phyloP scores from a whole-genome alignment of 257 asterid species.

The Coffea canephora region DNA sequence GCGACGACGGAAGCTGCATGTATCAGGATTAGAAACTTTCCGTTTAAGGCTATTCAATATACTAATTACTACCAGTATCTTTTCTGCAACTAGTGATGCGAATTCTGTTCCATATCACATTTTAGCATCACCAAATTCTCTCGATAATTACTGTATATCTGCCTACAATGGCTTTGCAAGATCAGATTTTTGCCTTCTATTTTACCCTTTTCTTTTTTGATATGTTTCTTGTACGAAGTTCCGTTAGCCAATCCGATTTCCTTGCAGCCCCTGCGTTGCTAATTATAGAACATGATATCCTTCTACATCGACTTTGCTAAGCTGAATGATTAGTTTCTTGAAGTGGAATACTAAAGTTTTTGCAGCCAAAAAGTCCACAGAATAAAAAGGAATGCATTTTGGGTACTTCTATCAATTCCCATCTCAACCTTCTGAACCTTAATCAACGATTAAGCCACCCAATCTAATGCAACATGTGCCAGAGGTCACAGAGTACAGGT shows the following conservation, averaged over 20 bases:
- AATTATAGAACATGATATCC: not conserved
- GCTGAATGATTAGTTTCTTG: not conserved
- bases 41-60: not conserved
- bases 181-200: not conserved
- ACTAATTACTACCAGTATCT: not conserved
- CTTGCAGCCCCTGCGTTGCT: not conserved
- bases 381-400: no score
- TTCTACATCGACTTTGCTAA: not conserved
- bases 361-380: no score
- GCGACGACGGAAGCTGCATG: conserved; percentile 53
- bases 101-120: not conserved
- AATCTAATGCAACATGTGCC: not conserved
- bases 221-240: not conserved
- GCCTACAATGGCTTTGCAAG: not conserved
- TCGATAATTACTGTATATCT: not conserved
- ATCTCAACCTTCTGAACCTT: not conserved
- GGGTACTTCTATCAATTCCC: not conserved
- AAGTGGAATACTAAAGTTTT: not conserved
- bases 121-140: not conserved
- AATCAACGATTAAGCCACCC: not conserved
- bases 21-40: not conserved
- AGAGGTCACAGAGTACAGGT: not conserved
- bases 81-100: not conserved
- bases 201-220: not conserved
- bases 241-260: not conserved